Base-by-base conservation (phyloP, 1,139 yeast species). In the Geotrichum reessii region DNA sequence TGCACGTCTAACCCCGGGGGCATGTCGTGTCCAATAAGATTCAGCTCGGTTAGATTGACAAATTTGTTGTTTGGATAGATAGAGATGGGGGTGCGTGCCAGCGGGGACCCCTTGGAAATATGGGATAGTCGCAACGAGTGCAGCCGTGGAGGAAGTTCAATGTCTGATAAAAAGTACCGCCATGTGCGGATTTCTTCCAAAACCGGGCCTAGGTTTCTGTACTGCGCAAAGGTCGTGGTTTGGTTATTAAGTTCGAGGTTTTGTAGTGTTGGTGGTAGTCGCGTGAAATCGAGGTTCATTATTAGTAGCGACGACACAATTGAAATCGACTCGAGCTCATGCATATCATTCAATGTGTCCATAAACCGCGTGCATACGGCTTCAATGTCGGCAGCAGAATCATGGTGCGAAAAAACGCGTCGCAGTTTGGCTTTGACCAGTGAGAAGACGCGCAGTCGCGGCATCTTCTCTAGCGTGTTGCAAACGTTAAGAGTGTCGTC, bases 171-270 rank as follows among this genome's bases (percentile, higher is more conserved):
- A 21, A 52, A 52, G 19, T 52, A 52, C 4, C 9, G 21, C 55
- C 55, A 52, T 1, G 44, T 21, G 12, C 50, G 27, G 17, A 31
- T 12, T 21, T 42, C 49, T 21, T 17, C 31, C 28, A 25, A 25
- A 25, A 25, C 37, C 22, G 50, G 33, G 24, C 33, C 50, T 11
- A 50, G 24, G 33, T 2, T 37, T 9, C 24, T 11, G 28, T 19
- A 28, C 33, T 52, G 55, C 12, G 8, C 27, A 11, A 19, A 19
- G 4, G 55, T 47, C 19, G 42, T 22, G 40, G 46, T 28, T 28
- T 52, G 55, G 14, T 42, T n/a, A 14, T 52, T 52, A 14, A 52
- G 28, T 44, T 52, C 55, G 7, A 52, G 22, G 44, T 52, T 52
- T n/a, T 47, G 50, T 11, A 52, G 9, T 4, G 42, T 19, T 12